Base-by-base conservation (phyloP, 2,329 filamentous ascomycete species). In the Bipolaris oryzae region DNA sequence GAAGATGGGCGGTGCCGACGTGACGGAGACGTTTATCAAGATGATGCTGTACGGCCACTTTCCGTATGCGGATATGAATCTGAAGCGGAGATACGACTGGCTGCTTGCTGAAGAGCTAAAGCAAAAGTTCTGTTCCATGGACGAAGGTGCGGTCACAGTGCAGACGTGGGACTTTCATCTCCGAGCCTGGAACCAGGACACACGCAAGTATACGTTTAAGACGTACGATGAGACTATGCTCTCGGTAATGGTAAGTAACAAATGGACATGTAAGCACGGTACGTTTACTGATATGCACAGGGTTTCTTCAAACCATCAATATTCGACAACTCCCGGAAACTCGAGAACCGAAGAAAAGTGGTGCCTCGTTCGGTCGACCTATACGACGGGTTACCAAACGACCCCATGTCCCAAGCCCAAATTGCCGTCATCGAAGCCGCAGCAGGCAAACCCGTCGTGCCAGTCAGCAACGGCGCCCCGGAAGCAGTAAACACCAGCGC, bases 1-100 rank as follows among this genome's bases (percentile, higher is more conserved):
- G 63, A 98, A 99, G 75, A 96, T 89, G 69, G 95, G 95, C 48
- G 95, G 95, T 1, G 88, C 85, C 68, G 95, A 99, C 75, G 90
- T 98, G 35, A 98, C 95, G 0, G 92, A 96, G 68, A 90, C 91
- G 0, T 97, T 99, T 70, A 84, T 96, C 74, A 96, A 95, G 78
- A 98, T 98, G 94, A 92, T 98, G 89, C 85, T 99, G 2, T 92
- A 90, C 76, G 93, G 97, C 74, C 90, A 95, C 69, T 97, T 99
- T 68, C 94, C 96, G 5, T 99, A 99, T 74, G 85, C 89, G 45
- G 93, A 97, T 18, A 96, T 99, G 78, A 96, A 99, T 72, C 82
- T 99, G 25, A 88, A 87, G 74, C 85, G 92, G 51, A 87, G 95
- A 45, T 96, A 97, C 70, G 95, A 99, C 74, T 97, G 94, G 66